These are phyloP conservation scores for Austroboletus olivaceoglutinosus DNA, from an alignment of 1,284 basidiomycete genomes.

Conservation along the genomic window DNA sequence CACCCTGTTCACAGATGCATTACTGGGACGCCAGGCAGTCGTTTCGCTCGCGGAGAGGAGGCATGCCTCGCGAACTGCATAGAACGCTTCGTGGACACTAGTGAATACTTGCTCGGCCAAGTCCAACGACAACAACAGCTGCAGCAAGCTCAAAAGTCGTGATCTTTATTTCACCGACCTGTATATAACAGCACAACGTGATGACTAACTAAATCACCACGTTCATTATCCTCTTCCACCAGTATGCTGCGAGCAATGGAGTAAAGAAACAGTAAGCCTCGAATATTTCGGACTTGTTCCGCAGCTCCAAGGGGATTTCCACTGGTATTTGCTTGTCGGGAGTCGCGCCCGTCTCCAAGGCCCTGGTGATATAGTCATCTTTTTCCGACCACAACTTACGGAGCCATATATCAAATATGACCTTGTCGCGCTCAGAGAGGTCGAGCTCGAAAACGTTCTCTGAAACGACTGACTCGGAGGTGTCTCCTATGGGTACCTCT, in stretches of 20 bases:
- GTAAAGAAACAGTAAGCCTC: slow-evolving; percentile 71
- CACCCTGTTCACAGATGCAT: slow-evolving; percentile 64
- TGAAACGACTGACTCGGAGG: slow-evolving; percentile 38
- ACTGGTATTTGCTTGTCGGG: slow-evolving; percentile 33
- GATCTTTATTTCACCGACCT: not conserved
- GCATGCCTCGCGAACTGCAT: slow-evolving; percentile 90
- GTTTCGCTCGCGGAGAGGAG: slow-evolving; percentile 84
- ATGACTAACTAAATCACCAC: slow-evolving; percentile 20
- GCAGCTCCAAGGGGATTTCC: slow-evolving; percentile 61
- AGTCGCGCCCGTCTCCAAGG: slow-evolving; percentile 51
- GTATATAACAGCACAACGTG: slow-evolving; percentile 14
- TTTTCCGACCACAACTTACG: slow-evolving; percentile 80
- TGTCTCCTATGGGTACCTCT: slow-evolving; percentile 66
- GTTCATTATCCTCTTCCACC: slow-evolving; percentile 44
- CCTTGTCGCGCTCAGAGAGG: slow-evolving; percentile 66
- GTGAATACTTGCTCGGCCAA: slow-evolving; percentile 80
- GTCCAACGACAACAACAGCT: slow-evolving; percentile 61
- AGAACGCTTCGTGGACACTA: slow-evolving; percentile 93
- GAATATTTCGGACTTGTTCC: slow-evolving; percentile 50
- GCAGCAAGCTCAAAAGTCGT: slow-evolving; percentile 29
- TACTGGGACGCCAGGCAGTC: slow-evolving; percentile 77
- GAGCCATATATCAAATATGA: slow-evolving; percentile 82
- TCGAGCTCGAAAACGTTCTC: slow-evolving; percentile 50
- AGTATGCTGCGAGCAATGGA: slow-evolving; percentile 54
- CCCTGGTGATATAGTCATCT: slow-evolving; percentile 70